Conservation (phyloP, 2,329 filamentous ascomycete species). For the Fusarium austroafricanum region DNA sequence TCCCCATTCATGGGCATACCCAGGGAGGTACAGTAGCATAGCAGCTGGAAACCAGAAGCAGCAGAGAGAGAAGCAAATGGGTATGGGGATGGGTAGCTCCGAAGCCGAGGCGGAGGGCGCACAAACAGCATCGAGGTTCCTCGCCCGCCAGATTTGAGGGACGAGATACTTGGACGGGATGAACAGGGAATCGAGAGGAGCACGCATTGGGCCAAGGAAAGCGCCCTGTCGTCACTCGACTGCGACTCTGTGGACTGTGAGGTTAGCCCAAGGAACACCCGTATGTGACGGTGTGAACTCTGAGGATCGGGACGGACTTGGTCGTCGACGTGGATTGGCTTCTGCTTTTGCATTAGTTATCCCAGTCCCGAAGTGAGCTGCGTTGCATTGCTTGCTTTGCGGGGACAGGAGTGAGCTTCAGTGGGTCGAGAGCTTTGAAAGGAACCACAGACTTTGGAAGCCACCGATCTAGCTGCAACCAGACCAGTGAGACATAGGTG, state of each 20-base stretch:
- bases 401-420: conserved; percentile 36
- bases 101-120: conserved; percentile 42
- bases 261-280: conserved; percentile 26
- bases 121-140: conserved; percentile 37
- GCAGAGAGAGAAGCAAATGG: conserved; percentile 21
- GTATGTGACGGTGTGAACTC: conserved; percentile 47
- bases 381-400: conserved; percentile 30
- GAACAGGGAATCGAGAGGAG: conserved; percentile 4
- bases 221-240: conserved; percentile 37
- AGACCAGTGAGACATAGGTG: conserved; percentile 35
- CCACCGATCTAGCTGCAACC: conserved; percentile 41
- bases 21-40: neutral
- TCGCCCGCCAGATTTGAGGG: conserved; percentile 38
- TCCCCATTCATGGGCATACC: neutral
- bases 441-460: conserved; percentile 21
- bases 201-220: conserved; percentile 43
- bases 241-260: conserved; percentile 39
- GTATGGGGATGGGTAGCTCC: conserved; percentile 37
- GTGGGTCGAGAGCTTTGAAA: conserved; percentile 37
- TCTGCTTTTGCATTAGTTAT: neutral
- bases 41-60: conserved; percentile 15
- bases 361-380: neutral
- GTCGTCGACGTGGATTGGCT: conserved; percentile 21
- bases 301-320: conserved; percentile 47
- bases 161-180: conserved; percentile 42